These are phyloP conservation scores for Penicillium sp. DNA, from an alignment of 2,329 filamentous ascomycete genomes.

Conservation along the genomic window DNA sequence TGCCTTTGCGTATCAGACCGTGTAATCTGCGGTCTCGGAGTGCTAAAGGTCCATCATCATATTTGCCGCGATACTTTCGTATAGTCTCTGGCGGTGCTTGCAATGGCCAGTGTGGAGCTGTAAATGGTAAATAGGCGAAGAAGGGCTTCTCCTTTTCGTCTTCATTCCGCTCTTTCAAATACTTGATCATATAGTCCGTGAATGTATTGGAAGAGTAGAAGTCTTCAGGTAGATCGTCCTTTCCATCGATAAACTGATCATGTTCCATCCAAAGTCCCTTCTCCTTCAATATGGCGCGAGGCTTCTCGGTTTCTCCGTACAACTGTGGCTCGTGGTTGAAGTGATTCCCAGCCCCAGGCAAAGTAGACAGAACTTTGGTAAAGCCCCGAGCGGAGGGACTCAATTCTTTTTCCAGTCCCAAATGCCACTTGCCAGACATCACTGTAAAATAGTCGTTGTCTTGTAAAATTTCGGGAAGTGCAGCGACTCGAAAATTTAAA, in stretches of 20 bases:
- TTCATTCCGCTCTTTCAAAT: conserved; percentile 49
- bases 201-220: conserved; percentile 57
- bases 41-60: conserved; percentile 64
- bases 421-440: conserved; percentile 68
- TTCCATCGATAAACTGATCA: conserved; percentile 46
- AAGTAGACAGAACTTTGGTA: not conserved
- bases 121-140: conserved; percentile 65
- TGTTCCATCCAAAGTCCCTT: conserved; percentile 10
- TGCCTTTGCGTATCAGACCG: conserved; percentile 60
- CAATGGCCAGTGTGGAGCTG: conserved; percentile 67
- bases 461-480: conserved; percentile 61
- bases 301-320: conserved; percentile 19
- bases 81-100: conserved; percentile 62
- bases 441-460: conserved; percentile 64
- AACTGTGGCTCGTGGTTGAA: conserved; percentile 57
- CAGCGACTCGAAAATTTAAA: conserved; percentile 62
- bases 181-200: conserved; percentile 54
- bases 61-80: conserved; percentile 62
- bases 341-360: conserved; percentile 47
- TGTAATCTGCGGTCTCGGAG: conserved; percentile 59
- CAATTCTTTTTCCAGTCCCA: conserved; percentile 49
- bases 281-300: not conserved
- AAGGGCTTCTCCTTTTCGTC: conserved; percentile 53
- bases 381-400: conserved; percentile 1
- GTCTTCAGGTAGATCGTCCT: conserved; percentile 51